Percentiles rank a stretch among this genome's conserved stretches.
Evolutionary conservation across 2,329 filamentous ascomycete genomes (phyloP).

Genomic region (Cladosporium sp.): DNA sequence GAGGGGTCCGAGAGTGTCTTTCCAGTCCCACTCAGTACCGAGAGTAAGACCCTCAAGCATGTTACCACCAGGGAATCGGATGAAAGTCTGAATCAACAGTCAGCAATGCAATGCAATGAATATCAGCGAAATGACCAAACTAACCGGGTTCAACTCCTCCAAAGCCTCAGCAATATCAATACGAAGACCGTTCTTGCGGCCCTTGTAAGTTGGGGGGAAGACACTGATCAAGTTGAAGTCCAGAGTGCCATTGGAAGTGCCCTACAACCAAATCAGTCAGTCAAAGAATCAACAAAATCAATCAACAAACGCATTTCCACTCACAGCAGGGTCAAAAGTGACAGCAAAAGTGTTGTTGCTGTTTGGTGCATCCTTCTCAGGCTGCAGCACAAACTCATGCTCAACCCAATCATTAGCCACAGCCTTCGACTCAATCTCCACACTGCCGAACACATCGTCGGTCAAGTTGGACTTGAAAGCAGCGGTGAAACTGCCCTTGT

Average conservation of each 20-base stretch:
- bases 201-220: conserved; percentile 58
- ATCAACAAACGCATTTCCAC: neutral
- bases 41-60: conserved; percentile 48
- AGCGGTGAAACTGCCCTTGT: conserved; percentile 42
- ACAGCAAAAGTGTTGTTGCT: conserved; percentile 56
- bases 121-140: conserved; percentile 34
- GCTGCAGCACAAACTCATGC: conserved; percentile 43
- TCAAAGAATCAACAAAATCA: neutral
- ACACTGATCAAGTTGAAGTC: conserved; percentile 57
- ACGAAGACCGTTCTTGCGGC: conserved; percentile 54
- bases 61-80: conserved; percentile 56
- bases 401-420: conserved; percentile 37
- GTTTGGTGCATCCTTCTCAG: conserved; percentile 48
- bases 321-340: conserved; percentile 49
- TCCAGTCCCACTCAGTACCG: conserved; percentile 50
- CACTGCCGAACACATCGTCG: conserved; percentile 45
- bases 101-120: neutral
- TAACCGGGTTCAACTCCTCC: conserved; percentile 43
- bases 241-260: conserved; percentile 43
- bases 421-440: conserved; percentile 34
- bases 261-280: conserved; percentile 13
- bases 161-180: conserved; percentile 53
- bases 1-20: conserved; percentile 54
- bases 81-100: conserved; percentile 22
- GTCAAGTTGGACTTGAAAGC: conserved; percentile 46